A percentile compares a stretch with the other conserved stretches of the same genome.
phyloP scores from a whole-genome alignment of 306 rosid genomes.

The Purshia tridentata region DNA sequence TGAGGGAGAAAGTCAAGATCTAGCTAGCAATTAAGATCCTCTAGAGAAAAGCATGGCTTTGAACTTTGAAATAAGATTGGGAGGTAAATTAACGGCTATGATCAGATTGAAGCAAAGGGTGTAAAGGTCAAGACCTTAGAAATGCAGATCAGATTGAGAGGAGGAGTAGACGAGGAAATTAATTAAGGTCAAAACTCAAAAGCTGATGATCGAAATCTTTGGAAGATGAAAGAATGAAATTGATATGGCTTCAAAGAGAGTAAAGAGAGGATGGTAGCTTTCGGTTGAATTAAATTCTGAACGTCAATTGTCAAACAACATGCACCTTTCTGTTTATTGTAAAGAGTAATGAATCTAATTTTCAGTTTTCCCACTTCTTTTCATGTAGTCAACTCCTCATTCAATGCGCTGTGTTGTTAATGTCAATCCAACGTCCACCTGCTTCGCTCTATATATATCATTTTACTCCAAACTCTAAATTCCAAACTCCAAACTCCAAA shows the following conservation, averaged over 20 bases:
- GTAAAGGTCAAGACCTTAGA: background rate
- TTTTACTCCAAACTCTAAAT: background rate
- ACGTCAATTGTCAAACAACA: slow-evolving; percentile 22
- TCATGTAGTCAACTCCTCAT: slow-evolving; percentile 17
- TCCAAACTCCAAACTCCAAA: too few relatives aligned
- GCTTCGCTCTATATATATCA: background rate
- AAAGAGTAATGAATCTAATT: background rate
- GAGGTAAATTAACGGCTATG: background rate
- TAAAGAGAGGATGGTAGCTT: background rate
- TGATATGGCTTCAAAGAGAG: background rate
- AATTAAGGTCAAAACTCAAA: background rate
- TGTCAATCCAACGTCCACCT: slow-evolving; percentile 19
- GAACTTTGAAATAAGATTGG: too few relatives aligned
- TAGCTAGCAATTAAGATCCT: background rate
- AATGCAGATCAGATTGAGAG: background rate
- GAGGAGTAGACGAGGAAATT: background rate
- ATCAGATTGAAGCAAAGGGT: background rate
- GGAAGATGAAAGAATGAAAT: background rate
- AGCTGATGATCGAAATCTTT: background rate
- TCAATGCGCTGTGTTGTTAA: background rate
- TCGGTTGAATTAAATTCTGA: background rate
- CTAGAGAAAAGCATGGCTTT: background rate
- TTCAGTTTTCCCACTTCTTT: background rate
- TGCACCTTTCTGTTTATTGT: background rate
- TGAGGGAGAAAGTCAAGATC: slow-evolving; percentile 11